These are phyloP conservation scores for Penicillium sp. DNA, from an alignment of 2,329 filamentous ascomycete genomes.

Conservation along the genomic window DNA sequence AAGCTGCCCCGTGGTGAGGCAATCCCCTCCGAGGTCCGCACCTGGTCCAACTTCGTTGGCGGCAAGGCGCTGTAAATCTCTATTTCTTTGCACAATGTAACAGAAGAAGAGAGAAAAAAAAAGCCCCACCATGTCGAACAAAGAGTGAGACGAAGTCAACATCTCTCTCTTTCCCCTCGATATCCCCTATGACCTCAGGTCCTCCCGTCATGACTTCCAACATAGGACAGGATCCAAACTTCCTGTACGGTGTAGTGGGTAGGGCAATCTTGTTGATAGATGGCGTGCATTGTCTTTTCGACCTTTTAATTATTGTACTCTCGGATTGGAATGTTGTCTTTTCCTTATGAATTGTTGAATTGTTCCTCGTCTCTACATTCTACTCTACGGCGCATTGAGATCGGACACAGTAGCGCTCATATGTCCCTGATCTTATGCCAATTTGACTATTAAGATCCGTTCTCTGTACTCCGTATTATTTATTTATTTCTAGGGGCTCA, in stretches of 20 bases:
- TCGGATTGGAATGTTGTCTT: conserved; percentile 6
- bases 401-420: not conserved
- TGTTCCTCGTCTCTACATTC: not conserved
- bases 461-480: not conserved
- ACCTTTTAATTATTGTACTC: conserved; percentile 8
- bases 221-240: not conserved
- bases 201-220: conserved; percentile 2
- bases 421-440: not conserved
- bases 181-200: conserved; percentile 7
- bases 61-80: conserved; percentile 51
- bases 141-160: not conserved
- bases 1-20: conserved; percentile 87
- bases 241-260: conserved; percentile 27
- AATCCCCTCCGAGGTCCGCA: conserved; percentile 84
- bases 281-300: conserved; percentile 24
- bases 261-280: conserved; percentile 33
- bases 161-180: conserved; percentile 5
- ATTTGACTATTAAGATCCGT: not conserved
- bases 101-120: conserved; percentile 8
- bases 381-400: conserved; percentile 3
- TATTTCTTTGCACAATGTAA: conserved; percentile 17
- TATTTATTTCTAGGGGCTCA: not conserved
- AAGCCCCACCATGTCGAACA: conserved; percentile 3
- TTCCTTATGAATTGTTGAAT: not conserved
- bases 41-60: conserved; percentile 94